Evolutionary conservation across 108 stramenopile genomes (phyloP).

Genomic region (Aurantiochytrium sp.): DNA sequence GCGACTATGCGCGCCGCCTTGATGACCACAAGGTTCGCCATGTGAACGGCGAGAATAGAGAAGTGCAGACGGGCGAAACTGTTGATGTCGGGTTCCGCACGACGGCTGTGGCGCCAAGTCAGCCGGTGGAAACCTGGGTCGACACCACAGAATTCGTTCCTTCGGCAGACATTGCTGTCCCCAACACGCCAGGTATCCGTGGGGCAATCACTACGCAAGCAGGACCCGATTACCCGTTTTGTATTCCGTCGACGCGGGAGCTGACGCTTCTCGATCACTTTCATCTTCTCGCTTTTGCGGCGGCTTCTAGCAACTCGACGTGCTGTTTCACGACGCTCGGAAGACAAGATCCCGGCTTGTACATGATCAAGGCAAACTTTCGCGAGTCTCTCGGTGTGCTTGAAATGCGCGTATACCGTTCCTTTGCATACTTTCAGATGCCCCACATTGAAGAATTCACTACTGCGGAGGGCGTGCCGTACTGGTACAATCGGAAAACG

Average conservation of each 20-base stretch:
- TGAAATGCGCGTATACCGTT: conserved; percentile 47
- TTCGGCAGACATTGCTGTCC: conserved; percentile 42
- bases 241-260: conserved; percentile 51
- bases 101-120: conserved; percentile 24
- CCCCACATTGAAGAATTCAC: conserved; percentile 36
- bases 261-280: conserved; percentile 60
- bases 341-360: conserved; percentile 55
- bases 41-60: conserved; percentile 44
- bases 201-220: conserved; percentile 49
- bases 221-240: conserved; percentile 58
- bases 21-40: not conserved
- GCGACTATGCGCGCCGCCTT: not conserved
- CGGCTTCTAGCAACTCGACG: conserved; percentile 42
- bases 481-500: conserved; percentile 55
- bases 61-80: conserved; percentile 51
- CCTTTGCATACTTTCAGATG: conserved; percentile 56
- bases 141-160: conserved; percentile 44
- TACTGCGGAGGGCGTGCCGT: conserved; percentile 51
- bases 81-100: conserved; percentile 57
- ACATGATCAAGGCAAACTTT: conserved; percentile 45
- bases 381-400: conserved; percentile 42
- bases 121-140: conserved; percentile 12
- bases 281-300: conserved; percentile 50
- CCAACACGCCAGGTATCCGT: conserved; percentile 47
- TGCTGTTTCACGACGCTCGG: conserved; percentile 59